Base-by-base conservation (phyloP, 1,139 yeast genomes). In the Wickerhamiella pararugosa region DNA sequence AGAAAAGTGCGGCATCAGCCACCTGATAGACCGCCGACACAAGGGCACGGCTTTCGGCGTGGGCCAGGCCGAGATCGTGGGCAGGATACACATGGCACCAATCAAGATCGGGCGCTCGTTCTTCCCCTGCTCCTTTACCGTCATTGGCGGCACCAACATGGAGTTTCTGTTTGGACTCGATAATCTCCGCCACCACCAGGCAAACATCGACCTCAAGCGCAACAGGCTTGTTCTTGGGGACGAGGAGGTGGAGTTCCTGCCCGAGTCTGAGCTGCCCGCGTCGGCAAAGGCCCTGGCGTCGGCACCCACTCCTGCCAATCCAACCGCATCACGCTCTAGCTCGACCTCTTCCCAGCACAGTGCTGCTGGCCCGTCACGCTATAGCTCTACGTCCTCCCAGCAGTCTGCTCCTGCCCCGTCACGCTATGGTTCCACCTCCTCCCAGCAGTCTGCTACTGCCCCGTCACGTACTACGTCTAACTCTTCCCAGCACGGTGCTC, bases 71-170 rank as follows among this genome's bases (percentile, higher is more conserved):
- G 70, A 73, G 49, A 82, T 84, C 43, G 60, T 76, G 29, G 99
- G 98, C 5, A 71, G 82, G 46, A 79, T 92, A 39, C 97, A 90
- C 58, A 78, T 86, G 51, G 94, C 86, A 0, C 94, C 94, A 25
- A 71, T 90, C 37, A 76, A 76, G 48, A 76, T 90, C 32, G 94
- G 84, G 15, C 65, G 73, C 33, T 66, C 69, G 11, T 73, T 63
- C 51, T 67, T 76, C 45, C 90, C 95, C 1, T 83, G 95, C 54
- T 73, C 90, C 26, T 82, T 90, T 56, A 75, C 77, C 2, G 90
- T 90, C 2, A 61, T 90, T 45, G 94, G 87, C 49, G 75, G 86
- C 1, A 69, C 69, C 45, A 56, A 51, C 34, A 57, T 60, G 33
- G 66, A 64, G 36, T 53, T 69, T 49, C 53, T 70, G 31, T 53